These are phyloP conservation scores for Volvox reticuliferus DNA, from an alignment of 139 green algal species.

Conservation along the genomic window DNA sequence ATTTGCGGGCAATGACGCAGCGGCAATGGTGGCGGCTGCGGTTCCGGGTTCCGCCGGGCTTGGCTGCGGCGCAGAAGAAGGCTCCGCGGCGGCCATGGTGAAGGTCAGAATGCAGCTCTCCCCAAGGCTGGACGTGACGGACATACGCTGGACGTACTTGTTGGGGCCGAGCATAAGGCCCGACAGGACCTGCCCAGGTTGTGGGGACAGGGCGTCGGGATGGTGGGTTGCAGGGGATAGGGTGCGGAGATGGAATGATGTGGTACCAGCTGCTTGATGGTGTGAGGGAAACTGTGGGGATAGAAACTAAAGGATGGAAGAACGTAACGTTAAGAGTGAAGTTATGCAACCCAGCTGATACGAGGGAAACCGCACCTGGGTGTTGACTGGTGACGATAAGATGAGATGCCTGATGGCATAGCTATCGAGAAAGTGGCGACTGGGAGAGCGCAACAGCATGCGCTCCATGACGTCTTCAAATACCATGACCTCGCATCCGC, in stretches of 20 bases:
- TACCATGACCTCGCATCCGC: not conserved
- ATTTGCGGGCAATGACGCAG: no score
- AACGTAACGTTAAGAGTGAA: no score
- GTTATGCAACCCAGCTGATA: no score
- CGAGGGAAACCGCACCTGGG: not conserved
- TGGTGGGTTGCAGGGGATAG: not conserved
- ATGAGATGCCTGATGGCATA: constrained; percentile 59
- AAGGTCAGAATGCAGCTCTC: constrained; percentile 58
- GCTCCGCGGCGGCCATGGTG: constrained; percentile 40
- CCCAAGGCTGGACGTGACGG: constrained; percentile 24
- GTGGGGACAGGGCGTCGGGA: not conserved
- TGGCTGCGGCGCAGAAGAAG: not conserved
- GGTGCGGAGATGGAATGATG: not conserved
- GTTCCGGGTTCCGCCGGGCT: not conserved
- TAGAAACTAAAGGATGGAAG: no score
- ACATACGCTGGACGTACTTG: constrained; percentile 50
- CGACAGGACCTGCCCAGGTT: constrained; percentile 28
- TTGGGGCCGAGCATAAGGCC: constrained; percentile 45
- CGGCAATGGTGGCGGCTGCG: no score
- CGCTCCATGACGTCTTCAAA: constrained; percentile 48
- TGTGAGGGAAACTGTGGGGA: not conserved
- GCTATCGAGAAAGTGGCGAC: constrained; percentile 52
- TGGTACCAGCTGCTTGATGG: not conserved
- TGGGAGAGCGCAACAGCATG: constrained; percentile 38
- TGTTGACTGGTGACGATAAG: constrained; percentile 2